Evolutionary conservation across 176 grass and related monocot genomes (phyloP).

Genomic region (Echinochloa phyllopogon): DNA sequence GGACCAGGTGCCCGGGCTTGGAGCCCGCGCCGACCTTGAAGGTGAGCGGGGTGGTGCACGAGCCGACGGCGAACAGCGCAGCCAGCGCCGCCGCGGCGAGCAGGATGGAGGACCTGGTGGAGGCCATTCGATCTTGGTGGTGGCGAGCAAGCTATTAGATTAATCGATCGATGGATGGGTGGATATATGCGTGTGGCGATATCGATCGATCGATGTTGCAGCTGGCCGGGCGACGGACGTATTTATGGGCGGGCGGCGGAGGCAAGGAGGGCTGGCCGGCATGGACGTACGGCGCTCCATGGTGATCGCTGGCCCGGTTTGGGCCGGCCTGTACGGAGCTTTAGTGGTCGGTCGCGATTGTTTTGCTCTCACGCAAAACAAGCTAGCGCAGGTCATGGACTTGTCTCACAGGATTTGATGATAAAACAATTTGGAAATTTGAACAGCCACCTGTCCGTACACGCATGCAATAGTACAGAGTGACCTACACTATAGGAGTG

Average conservation of each 20-base stretch:
- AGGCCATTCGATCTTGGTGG: too few species aligned
- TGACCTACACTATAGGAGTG: too few species aligned
- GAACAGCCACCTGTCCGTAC: not conserved
- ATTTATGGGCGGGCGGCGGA: not conserved
- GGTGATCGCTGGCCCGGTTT: not conserved
- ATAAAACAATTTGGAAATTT: not conserved
- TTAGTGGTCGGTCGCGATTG: too few species aligned
- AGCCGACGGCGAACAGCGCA: not conserved
- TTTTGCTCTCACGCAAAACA: not conserved
- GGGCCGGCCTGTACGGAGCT: too few species aligned
- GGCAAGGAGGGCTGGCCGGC: not conserved
- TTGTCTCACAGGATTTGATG: not conserved
- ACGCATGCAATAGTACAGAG: too few species aligned
- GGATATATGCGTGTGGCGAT: not conserved
- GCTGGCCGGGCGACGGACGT: not conserved
- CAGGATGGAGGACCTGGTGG: not conserved
- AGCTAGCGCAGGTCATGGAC: not conserved
- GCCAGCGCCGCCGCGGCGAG: not conserved
- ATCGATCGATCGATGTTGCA: not conserved
- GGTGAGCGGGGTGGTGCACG: not conserved
- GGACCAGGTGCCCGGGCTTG: too few species aligned
- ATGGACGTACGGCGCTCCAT: not conserved
- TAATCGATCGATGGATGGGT: not conserved
- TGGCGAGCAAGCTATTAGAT: too few species aligned
- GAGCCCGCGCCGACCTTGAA: not conserved